A percentile compares a stretch with the other conserved stretches of the same genome.
These are phyloP conservation scores for Bryoglossum gracile DNA, from an alignment of 495 filamentous ascomycete genomes.

Conservation along the genomic window DNA sequence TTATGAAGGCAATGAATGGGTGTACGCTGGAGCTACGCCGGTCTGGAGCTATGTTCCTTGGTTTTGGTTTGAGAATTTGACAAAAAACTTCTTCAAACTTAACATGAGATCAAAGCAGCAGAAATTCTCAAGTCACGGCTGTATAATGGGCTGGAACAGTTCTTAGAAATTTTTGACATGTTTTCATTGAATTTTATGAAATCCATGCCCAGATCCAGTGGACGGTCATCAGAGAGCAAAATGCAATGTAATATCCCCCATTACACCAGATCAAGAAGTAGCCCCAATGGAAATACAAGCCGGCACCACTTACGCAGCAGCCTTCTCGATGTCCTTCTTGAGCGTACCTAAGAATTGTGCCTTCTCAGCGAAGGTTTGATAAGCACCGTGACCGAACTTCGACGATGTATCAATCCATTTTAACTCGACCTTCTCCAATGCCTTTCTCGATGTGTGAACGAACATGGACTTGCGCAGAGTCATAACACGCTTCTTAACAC, in stretches of 20 bases:
- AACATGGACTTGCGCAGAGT: slow-evolving; percentile 99
- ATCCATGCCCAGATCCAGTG: slow-evolving; percentile 15
- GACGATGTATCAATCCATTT: slow-evolving; percentile 99
- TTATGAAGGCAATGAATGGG: too few relatives aligned
- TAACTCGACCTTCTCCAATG: slow-evolving; percentile 97
- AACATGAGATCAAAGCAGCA: too few relatives aligned
- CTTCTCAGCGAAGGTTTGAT: slow-evolving; percentile 98
- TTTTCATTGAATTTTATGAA: slow-evolving; percentile 23
- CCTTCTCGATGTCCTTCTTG: slow-evolving; percentile 86
- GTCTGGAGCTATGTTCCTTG: too few relatives aligned
- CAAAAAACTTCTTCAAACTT: too few relatives aligned
- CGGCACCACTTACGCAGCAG: slow-evolving; percentile 53
- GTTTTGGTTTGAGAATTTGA: too few relatives aligned
- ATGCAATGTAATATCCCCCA: slow-evolving; percentile 32
- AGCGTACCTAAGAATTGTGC: slow-evolving; percentile 86
- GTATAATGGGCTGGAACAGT: too few relatives aligned
- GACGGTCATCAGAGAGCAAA: slow-evolving; percentile 31
- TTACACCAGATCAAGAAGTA: slow-evolving; percentile 47
- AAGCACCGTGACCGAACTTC: slow-evolving; percentile 99
- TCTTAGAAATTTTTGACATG: slow-evolving; percentile 26
- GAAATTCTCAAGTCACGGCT: too few relatives aligned
- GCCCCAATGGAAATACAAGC: slow-evolving; percentile 43
- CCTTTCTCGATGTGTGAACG: slow-evolving; percentile 87
- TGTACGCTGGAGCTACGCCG: too few relatives aligned
- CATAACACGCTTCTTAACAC: slow-evolving; percentile 99